These are phyloP conservation scores for Collybia mongolica DNA, from an alignment of 768 basidiomycete species.

Conservation along the genomic window DNA sequence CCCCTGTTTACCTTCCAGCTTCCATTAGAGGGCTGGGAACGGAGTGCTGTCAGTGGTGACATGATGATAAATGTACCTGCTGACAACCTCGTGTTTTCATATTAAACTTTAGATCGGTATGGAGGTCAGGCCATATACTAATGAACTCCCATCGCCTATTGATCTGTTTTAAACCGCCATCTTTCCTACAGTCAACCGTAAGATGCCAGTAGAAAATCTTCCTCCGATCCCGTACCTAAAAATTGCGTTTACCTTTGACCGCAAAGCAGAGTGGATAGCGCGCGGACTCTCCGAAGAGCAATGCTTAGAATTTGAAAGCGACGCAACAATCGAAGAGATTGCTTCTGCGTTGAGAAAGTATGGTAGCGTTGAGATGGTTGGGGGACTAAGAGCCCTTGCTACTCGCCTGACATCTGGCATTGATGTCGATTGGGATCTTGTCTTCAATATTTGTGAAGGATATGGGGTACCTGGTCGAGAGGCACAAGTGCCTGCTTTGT, in stretches of 20 bases:
- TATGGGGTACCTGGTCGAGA: constrained; percentile 17
- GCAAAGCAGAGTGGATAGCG: constrained; percentile 13
- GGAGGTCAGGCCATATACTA: neutral
- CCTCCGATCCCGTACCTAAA: neutral
- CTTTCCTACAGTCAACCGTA: too few relatives aligned
- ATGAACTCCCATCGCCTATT: neutral
- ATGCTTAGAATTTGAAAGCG: constrained; percentile 18
- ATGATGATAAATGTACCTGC: too few relatives aligned
- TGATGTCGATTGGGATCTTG: constrained; percentile 19
- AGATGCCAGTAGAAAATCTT: neutral
- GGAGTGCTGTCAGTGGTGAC: too few relatives aligned
- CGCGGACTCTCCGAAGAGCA: constrained; percentile 9
- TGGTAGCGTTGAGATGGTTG: constrained; percentile 20
- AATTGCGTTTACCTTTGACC: constrained; percentile 18
- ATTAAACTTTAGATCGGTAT: too few relatives aligned
- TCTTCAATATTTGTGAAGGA: constrained; percentile 24
- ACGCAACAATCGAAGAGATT: constrained; percentile 17
- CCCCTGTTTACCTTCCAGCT: too few relatives aligned
- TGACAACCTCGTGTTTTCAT: too few relatives aligned
- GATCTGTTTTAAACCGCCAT: too few relatives aligned
- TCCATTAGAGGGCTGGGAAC: too few relatives aligned
- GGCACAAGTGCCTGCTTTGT: constrained; percentile 22
- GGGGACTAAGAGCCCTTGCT: constrained; percentile 15
- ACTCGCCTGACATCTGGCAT: constrained; percentile 4
- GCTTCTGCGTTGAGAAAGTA: constrained; percentile 13